Conservation (phyloP, 1,139 yeast genomes). For the Protomyces inundatus region DNA sequence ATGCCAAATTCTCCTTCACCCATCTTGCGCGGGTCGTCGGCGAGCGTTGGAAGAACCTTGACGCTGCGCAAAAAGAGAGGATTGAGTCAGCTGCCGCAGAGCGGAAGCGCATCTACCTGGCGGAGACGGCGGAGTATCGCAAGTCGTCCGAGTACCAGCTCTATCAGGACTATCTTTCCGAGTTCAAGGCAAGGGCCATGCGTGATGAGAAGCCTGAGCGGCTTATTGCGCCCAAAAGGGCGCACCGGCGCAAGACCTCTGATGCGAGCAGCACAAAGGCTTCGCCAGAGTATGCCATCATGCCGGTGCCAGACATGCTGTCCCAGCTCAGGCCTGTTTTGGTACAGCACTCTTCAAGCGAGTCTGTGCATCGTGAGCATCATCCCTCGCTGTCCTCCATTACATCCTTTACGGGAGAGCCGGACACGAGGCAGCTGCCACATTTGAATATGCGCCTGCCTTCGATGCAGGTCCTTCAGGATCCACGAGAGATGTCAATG, state of each 20-base stretch:
- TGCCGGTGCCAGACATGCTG: too few species aligned
- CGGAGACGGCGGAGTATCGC: constrained; percentile 8
- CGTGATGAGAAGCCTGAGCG: constrained; percentile 18
- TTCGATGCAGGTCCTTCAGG: not conserved
- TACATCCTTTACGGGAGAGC: too few species aligned
- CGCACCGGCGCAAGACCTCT: too few species aligned
- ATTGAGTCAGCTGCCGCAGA: constrained; percentile 19
- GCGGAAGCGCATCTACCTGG: constrained; percentile 1
- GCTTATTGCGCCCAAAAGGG: constrained; percentile 7
- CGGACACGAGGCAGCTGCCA: not conserved
- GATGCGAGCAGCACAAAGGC: not conserved
- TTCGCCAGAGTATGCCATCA: too few species aligned
- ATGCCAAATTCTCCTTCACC: constrained; percentile 11
- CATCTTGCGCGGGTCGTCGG: constrained; percentile 20
- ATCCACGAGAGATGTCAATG: not conserved
- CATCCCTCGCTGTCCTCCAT: too few species aligned
- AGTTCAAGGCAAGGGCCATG: constrained; percentile 19
- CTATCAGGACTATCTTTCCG: constrained; percentile 24
- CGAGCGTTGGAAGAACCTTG: constrained; percentile 23
- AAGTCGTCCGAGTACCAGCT: constrained; percentile 10
- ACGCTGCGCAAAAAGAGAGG: constrained; percentile 2
- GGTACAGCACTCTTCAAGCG: too few species aligned
- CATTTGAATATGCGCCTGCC: not conserved
- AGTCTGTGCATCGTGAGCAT: too few species aligned
- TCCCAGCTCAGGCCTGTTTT: too few species aligned